phyloP scores from a whole-genome alignment of 495 filamentous ascomycete species.

The Hamigera avellanea region DNA sequence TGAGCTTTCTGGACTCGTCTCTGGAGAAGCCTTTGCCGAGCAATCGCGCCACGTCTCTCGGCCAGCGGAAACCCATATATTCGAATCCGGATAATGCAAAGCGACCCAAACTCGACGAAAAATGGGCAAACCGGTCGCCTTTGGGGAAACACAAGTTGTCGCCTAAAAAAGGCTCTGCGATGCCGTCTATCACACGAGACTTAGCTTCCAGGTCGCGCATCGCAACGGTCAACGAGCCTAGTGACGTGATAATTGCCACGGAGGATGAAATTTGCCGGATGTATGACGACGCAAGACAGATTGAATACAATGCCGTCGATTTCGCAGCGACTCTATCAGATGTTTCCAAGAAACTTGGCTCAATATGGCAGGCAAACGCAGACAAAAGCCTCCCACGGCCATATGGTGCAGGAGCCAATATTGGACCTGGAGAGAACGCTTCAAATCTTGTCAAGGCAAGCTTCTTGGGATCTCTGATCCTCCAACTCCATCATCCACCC shows the following conservation, averaged over 20 bases:
- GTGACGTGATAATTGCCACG: constrained; percentile 32
- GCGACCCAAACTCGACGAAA: constrained; percentile 33
- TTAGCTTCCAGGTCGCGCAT: constrained; percentile 23
- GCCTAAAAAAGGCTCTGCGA: constrained; percentile 38
- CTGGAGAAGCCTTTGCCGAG: constrained; percentile 9
- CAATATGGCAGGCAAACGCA: constrained; percentile 46
- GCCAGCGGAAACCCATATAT: constrained; percentile 28
- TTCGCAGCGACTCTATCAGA: constrained; percentile 43
- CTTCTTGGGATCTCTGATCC: constrained; percentile 57
- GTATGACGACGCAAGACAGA: constrained; percentile 44
- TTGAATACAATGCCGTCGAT: constrained; percentile 40
- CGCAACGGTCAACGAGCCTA: constrained; percentile 28
- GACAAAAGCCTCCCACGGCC: constrained; percentile 35
- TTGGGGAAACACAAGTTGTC: constrained; percentile 25
- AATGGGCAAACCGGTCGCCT: constrained; percentile 27
- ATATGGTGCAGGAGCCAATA: constrained; percentile 34
- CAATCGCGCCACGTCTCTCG: constrained; percentile 5
- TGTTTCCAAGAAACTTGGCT: constrained; percentile 40
- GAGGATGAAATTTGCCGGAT: constrained; percentile 31
- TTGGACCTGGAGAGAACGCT: constrained; percentile 52
- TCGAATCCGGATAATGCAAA: constrained; percentile 32
- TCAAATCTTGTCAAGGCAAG: constrained; percentile 56
- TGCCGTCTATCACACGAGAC: constrained; percentile 35
- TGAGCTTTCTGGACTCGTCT: constrained; percentile 24
- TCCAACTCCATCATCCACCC: constrained; percentile 64